Percentiles rank a stretch among this genome's conserved stretches.
Conservation (phyloP, 768 basidiomycete genomes). For the Leucosporidium scottii region DNA sequence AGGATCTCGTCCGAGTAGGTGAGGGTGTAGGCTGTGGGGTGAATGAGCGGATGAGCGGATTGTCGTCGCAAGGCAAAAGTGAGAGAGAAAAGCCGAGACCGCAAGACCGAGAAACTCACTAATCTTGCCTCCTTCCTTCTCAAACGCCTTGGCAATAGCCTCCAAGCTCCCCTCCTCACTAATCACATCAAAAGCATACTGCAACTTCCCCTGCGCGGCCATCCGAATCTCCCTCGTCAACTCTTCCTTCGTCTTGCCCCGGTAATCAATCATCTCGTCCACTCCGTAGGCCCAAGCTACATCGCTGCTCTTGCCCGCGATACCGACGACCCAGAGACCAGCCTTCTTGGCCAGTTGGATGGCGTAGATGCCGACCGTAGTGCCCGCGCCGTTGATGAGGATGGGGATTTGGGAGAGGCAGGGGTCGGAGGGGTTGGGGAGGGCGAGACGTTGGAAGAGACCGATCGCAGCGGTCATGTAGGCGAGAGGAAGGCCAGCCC, state of each 20-base stretch:
- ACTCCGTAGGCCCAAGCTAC: slow-evolving; percentile 29
- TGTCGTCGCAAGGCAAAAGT: too few relatives aligned
- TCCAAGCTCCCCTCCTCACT: slow-evolving; percentile 28
- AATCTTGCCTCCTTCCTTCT: slow-evolving; percentile 15
- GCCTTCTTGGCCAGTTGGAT: slow-evolving; percentile 36
- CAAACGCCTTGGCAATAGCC: slow-evolving; percentile 11
- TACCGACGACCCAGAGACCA: slow-evolving; percentile 32
- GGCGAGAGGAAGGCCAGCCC: slow-evolving; percentile 35
- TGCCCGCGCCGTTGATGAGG: slow-evolving; percentile 30
- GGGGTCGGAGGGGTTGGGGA: slow-evolving; percentile 16
- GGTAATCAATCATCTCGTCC: slow-evolving; percentile 36
- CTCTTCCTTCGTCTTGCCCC: slow-evolving; percentile 12
- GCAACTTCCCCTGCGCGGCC: slow-evolving; percentile 5
- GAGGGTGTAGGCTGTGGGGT: slow-evolving; percentile 14
- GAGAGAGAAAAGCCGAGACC: too few relatives aligned
- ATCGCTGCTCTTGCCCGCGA: slow-evolving; percentile 26
- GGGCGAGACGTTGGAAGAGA: slow-evolving; percentile 26
- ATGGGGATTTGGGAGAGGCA: slow-evolving; percentile 4
- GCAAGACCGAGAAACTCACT: background rate
- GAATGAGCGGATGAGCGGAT: too few relatives aligned
- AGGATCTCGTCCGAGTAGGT: slow-evolving; percentile 3
- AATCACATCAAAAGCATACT: slow-evolving; percentile 23
- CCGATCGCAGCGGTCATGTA: slow-evolving; percentile 37
- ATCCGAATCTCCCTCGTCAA: slow-evolving; percentile 19
- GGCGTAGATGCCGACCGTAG: slow-evolving; percentile 35